Percentiles rank a stretch among this genome's conserved stretches.
Conservation (phyloP, 139 green algal genomes). For the Chlamydomonas eustigma region DNA sequence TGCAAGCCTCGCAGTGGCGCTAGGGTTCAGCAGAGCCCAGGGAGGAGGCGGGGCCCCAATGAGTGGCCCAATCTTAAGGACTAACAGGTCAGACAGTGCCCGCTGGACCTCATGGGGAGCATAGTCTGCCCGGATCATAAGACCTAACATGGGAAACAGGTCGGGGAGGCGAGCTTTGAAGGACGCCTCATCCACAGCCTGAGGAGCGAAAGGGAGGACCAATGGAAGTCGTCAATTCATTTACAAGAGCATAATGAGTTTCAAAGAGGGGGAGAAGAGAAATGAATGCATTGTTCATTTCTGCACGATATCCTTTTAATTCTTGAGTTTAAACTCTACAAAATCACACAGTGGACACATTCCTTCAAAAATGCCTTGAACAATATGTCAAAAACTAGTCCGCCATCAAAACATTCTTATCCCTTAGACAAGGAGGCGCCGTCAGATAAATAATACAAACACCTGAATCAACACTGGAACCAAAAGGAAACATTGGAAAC, state of each 20-base stretch:
- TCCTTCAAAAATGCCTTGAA: no score
- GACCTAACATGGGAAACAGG: conserved; percentile 85
- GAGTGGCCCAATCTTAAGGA: conserved; percentile 58
- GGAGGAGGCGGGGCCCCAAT: conserved; percentile 26
- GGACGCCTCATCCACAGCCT: conserved; percentile 42
- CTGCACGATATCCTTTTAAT: no score
- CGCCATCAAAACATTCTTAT: no score
- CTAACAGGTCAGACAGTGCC: conserved; percentile 80
- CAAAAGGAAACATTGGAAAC: no score
- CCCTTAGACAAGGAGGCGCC: no score
- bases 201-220: background rate
- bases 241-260: background rate
- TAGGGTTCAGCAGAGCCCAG: background rate
- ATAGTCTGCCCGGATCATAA: conserved; percentile 78
- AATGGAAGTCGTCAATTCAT: background rate
- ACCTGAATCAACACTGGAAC: no score
- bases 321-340: no score
- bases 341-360: no score
- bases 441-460: no score
- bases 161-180: conserved; percentile 70
- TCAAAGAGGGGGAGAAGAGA: background rate
- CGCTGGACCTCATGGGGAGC: conserved; percentile 79
- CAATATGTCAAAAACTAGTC: no score
- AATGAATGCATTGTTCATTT: background rate
- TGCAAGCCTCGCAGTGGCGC: no score